Base-by-base conservation (phyloP, 306 rosid genomes). In the Adenanthera pavonina region DNA sequence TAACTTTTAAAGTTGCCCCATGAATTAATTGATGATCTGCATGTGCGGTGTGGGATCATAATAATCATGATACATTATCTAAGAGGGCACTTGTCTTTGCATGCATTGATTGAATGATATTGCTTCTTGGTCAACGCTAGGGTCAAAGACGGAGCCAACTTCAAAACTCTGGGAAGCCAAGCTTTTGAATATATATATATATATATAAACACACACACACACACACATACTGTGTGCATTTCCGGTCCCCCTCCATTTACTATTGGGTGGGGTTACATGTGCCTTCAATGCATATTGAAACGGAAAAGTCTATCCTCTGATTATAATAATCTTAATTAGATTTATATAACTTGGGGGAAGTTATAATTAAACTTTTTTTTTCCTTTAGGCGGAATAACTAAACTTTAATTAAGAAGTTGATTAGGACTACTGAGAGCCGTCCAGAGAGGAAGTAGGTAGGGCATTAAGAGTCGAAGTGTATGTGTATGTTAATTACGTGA, bases 41-140 rank as follows among this genome's bases (percentile, higher is more conserved):
- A 5, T 72, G 40, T 34, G 38, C 53, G 67, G 67, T 83, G 64
- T 80, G 86, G 14, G 52, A 48, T 48, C 2, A 7, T 11, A 11
- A 41, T 41, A 1, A 41, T 41, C 1, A 41, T 41, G 5, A 41
- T 25, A 25, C 30, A 25, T 25, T 25, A 25, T 25, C 30, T 25
- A 25, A 25, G 30, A 25, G 78, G 72, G 79, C 69, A 34, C 25
- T 69, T 60, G 78, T 51, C 54, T 43, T 74, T 30, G 12, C 84
- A 76, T 79, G 12, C 84, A 76, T 79, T 80, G 41, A 65, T 57
- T 75, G 75, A 61, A 62, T 20, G 78, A 25, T 25, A 44, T 86
- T 74, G 75, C 38, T 61, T 75, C 46, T 41, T 41, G 46, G 46
- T 41, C 1, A 41, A 41, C 7, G 46, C 88, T 77, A 82, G 83